Percentiles rank a stretch among this genome's conserved stretches.
These are phyloP conservation scores for Penicillium sp. DNA, from an alignment of 2,329 filamentous ascomycete genomes.

Conservation along the genomic window DNA sequence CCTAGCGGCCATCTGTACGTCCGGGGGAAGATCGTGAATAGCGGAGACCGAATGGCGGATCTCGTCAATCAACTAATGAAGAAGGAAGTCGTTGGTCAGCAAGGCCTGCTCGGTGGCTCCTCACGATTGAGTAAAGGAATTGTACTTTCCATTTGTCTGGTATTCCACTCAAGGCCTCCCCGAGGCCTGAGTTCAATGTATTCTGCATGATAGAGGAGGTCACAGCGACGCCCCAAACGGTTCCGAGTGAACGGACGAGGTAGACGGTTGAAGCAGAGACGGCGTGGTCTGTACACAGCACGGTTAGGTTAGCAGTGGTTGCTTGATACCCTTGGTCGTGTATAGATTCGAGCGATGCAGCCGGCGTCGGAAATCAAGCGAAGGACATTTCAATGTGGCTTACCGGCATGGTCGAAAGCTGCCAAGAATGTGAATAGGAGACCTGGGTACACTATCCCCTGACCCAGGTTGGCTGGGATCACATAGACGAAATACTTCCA, in stretches of 20 bases:
- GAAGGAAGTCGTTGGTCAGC: slow-evolving; percentile 24
- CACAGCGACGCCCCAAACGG: slow-evolving; percentile 62
- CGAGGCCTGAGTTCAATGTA: slow-evolving; percentile 54
- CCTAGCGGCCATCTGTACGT: slow-evolving; percentile 55
- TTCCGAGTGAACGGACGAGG: slow-evolving; percentile 60
- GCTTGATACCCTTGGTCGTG: background rate
- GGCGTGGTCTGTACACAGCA: slow-evolving; percentile 52
- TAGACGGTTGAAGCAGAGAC: slow-evolving; percentile 62
- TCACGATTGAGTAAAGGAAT: slow-evolving; percentile 17
- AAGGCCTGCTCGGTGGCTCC: slow-evolving; percentile 13
- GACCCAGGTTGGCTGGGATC: slow-evolving; percentile 47
- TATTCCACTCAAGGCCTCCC: slow-evolving; percentile 52
- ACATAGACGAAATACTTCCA: slow-evolving; percentile 48
- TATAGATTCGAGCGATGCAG: background rate
- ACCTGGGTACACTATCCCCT: slow-evolving; percentile 47
- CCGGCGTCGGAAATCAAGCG: background rate
- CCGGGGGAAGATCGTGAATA: slow-evolving; percentile 53
- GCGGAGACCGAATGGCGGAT: slow-evolving; percentile 60
- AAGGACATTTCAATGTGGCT: no score
- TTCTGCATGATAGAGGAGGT: slow-evolving; percentile 62
- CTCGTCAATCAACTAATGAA: slow-evolving; percentile 54
- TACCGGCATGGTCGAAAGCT: slow-evolving; percentile 59
- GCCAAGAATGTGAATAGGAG: slow-evolving; percentile 60
- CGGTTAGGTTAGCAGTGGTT: background rate
- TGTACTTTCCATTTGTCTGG: slow-evolving; percentile 58